These are phyloP conservation scores for Tolypocladium nubicola DNA, from an alignment of 2,329 filamentous ascomycete species.

Conservation along the genomic window DNA sequence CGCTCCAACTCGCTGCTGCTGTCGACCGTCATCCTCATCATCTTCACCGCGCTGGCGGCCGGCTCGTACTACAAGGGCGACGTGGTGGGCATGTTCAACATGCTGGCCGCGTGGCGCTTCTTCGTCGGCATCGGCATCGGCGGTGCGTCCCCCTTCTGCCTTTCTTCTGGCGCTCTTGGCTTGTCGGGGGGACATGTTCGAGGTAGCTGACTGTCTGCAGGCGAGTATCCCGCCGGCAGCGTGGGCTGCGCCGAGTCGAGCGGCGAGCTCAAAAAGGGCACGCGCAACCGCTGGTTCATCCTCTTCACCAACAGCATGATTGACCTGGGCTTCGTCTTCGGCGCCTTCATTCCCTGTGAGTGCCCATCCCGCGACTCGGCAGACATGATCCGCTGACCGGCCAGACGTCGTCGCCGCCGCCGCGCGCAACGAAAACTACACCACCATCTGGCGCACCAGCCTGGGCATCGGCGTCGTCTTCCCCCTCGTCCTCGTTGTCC, in stretches of 20 bases:
- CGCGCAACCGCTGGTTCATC: conserved; percentile 84
- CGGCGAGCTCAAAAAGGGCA: conserved; percentile 68
- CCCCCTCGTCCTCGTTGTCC: conserved; percentile 57
- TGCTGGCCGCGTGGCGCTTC: conserved; percentile 73
- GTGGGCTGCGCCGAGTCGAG: conserved; percentile 79
- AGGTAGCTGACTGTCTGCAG: conserved; percentile 12
- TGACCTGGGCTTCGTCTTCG: conserved; percentile 71
- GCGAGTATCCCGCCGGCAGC: conserved; percentile 73
- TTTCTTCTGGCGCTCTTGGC: no score
- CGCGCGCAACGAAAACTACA: conserved; percentile 49
- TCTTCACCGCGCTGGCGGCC: conserved; percentile 73
- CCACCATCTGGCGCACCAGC: conserved; percentile 72
- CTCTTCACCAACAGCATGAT: conserved; percentile 86
- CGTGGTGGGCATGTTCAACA: conserved; percentile 60
- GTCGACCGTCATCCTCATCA: conserved; percentile 72
- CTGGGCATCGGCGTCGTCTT: conserved; percentile 73
- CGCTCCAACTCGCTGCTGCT: conserved; percentile 71
- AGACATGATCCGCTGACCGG: background rate
- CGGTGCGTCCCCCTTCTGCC: conserved; percentile 25
- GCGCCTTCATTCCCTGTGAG: conserved; percentile 60
- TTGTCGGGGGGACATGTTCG: no score
- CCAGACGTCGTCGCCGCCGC: conserved; percentile 42
- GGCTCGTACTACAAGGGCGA: conserved; percentile 67
- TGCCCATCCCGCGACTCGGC: background rate
- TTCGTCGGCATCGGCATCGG: conserved; percentile 74